Evolutionary conservation across 1,284 basidiomycete species (phyloP).

Genomic region (Macrocystidia cucumis): DNA sequence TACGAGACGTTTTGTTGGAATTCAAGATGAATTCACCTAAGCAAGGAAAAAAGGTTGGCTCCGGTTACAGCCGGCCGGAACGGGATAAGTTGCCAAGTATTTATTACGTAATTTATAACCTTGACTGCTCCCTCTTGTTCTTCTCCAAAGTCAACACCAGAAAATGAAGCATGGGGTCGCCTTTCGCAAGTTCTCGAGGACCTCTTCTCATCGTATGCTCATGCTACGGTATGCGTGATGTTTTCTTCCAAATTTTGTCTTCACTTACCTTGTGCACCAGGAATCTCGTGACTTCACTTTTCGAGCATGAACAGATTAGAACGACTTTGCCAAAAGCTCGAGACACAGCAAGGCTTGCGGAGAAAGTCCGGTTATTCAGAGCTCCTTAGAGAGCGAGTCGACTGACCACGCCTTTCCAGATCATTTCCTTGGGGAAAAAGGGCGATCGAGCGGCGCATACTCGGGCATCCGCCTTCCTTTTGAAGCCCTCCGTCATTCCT

Average conservation of each 20-base stretch:
- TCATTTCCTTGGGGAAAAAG: conserved; percentile 86
- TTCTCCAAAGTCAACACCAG: too few species aligned
- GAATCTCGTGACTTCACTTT: conserved; percentile 90
- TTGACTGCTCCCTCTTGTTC: too few species aligned
- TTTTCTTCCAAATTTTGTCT: conserved; percentile 1
- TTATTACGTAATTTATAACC: too few species aligned
- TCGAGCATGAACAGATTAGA: conserved; percentile 94
- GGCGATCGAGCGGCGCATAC: conserved; percentile 58
- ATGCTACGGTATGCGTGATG: conserved; percentile 73
- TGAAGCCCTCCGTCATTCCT: conserved; percentile 62
- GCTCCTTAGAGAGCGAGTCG: not conserved
- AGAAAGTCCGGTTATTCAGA: conserved; percentile 60
- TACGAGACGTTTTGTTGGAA: too few species aligned
- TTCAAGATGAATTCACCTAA: too few species aligned
- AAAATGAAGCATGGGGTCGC: conserved; percentile 95
- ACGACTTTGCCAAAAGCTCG: conserved; percentile 96
- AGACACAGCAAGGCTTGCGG: conserved; percentile 86
- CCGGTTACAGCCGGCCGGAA: too few species aligned
- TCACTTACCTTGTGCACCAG: conserved; percentile 29
- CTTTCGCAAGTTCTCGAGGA: conserved; percentile 83
- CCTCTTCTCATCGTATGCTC: conserved; percentile 79
- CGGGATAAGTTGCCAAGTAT: too few species aligned
- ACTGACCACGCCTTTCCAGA: conserved; percentile 34
- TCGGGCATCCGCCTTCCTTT: conserved; percentile 68
- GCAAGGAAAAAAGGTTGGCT: too few species aligned